Base-by-base conservation (phyloP, 108 stramenopile genomes). In the Conticribra weissflogii region DNA sequence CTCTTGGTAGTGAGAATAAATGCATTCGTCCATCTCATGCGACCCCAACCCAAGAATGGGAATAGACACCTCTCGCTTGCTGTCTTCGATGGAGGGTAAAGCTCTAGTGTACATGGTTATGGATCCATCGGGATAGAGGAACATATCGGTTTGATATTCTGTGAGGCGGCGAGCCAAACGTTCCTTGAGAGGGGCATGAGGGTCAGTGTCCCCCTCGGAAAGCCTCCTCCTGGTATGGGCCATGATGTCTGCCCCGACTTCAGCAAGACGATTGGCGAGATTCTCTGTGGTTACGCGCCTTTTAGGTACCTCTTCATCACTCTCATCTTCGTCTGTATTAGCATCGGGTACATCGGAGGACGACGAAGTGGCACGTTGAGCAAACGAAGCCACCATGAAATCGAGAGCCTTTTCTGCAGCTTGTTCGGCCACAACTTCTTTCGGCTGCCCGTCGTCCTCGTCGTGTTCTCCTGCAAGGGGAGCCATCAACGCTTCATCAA, bases 131-230 rank as follows among this genome's bases (percentile, higher is more conserved):
- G 75, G 62, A 9, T 68, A 53, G 30, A 47, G 61, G 65, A 75
- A 66, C 19, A 76, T 3, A 36, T 68, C 67, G 29, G 46, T 49
- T 5, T 31, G 52, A 45, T 76, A 76, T 57, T 76, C 75, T 17
- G 67, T 68, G 46, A 76, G 75, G 25, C 75, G 75, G 22, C 75
- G 60, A n/a, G 75, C 75, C 28, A 76, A 50, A 27, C 75, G 60
- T 45, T 76, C 54, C 45, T 58, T 62, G 41, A 68, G 21, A 50
- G 45, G 19, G 21, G 36, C 12, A 30, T 65, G 74, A 19, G 59
- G 74, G 54, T 75, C 66, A 17, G 28, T 44, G 18, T 45, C 56
- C 15, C 31, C 60, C 21, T 72, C 71, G 29, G 51, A 45, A 46
- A 66, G 74, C 9, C 74, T 54, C 15, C 74, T 49, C 22, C 30